Percentiles rank a stretch among this genome's conserved stretches.
phyloP scores from a whole-genome alignment of 2,329 filamentous ascomycete genomes.

The Xylariaceae sp. region DNA sequence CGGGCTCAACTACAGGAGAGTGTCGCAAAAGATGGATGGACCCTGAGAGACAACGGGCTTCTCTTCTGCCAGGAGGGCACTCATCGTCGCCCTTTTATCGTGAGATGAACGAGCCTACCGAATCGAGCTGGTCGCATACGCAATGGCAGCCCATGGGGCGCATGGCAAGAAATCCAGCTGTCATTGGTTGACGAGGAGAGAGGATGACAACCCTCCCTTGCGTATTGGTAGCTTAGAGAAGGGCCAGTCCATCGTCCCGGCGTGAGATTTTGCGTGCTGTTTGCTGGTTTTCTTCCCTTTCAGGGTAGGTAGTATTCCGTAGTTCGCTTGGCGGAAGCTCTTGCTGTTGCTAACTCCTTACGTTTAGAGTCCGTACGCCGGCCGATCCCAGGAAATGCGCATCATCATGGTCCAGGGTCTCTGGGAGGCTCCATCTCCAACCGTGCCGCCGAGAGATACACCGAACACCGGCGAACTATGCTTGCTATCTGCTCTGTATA shows the following conservation, averaged over 20 bases:
- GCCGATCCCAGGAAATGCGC: background rate
- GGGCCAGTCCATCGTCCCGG: background rate
- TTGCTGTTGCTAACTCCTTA: background rate
- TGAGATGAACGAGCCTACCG: background rate
- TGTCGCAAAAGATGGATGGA: background rate
- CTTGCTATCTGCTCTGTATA: no score
- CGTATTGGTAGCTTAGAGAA: background rate
- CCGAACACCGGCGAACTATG: no score
- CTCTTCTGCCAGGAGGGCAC: background rate
- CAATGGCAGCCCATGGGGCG: background rate
- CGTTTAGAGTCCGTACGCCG: background rate
- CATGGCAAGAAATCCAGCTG: background rate
- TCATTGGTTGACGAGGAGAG: background rate
- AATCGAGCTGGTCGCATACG: background rate
- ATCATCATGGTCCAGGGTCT: background rate
- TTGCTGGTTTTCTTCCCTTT: background rate
- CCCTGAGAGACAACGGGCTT: background rate
- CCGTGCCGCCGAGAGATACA: no score
- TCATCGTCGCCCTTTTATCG: background rate
- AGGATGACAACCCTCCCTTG: background rate
- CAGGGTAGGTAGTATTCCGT: background rate
- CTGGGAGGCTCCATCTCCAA: no score
- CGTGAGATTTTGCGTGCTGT: background rate
- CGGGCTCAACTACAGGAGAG: background rate
- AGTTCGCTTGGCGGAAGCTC: background rate